These are phyloP conservation scores for Lunularia cruciata DNA, from an alignment of 225 moss, liverwort and hornwort genomes.

Conservation along the genomic window DNA sequence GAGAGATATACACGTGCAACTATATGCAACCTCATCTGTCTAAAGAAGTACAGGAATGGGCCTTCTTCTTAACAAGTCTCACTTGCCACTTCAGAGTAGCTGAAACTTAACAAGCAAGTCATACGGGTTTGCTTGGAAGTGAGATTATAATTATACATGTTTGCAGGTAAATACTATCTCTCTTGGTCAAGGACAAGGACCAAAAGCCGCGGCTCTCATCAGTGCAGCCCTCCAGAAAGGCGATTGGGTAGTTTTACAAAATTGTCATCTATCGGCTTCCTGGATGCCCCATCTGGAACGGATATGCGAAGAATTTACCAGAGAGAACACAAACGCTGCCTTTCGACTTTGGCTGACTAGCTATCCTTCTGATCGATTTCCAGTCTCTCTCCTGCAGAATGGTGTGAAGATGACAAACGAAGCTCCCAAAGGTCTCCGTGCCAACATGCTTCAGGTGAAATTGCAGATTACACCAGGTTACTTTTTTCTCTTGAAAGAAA, in stretches of 20 bases:
- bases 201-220: constrained; percentile 69
- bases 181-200: constrained; percentile 84
- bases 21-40: too few relatives aligned
- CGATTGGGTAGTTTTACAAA: constrained; percentile 78
- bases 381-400: constrained; percentile 69
- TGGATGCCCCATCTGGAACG: constrained; percentile 83
- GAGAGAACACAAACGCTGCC: constrained; percentile 44
- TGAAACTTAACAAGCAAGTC: too few relatives aligned
- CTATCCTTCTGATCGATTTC: constrained; percentile 75
- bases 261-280: constrained; percentile 78
- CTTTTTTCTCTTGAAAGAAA: too few relatives aligned
- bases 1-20: too few relatives aligned
- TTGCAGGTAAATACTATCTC: constrained; percentile 70
- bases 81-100: too few relatives aligned
- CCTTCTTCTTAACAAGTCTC: too few relatives aligned
- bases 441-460: constrained; percentile 80
- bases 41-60: too few relatives aligned
- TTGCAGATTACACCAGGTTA: too few relatives aligned
- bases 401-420: constrained; percentile 91
- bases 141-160: not conserved
- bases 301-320: constrained; percentile 59
- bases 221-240: constrained; percentile 48
- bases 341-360: constrained; percentile 87
- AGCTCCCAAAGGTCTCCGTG: constrained; percentile 70
- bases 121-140: not conserved